Evolutionary conservation across 1,284 basidiomycete species (phyloP), one percentile per base, ranked within the genome.

Genomic region (Papiliotrema nemorosa): DNA sequence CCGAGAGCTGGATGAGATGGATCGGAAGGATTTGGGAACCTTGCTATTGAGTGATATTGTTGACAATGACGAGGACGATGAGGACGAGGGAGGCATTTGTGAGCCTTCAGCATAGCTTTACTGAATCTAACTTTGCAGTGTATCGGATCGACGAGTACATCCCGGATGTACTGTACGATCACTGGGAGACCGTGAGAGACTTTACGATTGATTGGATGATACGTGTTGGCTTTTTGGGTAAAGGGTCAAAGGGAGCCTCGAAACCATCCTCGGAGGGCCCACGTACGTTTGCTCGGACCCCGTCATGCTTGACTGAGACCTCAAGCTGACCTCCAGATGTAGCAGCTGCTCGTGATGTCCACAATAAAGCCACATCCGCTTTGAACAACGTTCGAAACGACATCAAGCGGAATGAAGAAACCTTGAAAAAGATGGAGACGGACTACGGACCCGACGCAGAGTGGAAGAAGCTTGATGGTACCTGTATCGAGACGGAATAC

Each of bases 401-500:
- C 1, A 63, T 76, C 46, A 39, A 44, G 2, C 43, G 37, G 16
- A 55, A 58, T 14, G 50, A 61, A 29, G 53, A 56, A n/a, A 69
- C 71, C 4, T 49, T 75, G 12, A 53, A 50, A 1, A 62, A 64
- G 48, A 63, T 76, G 33, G 80, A 85, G 20, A 80, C 83, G 0
- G 82, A 88, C 61, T 97, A 86, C 66, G 94, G 94, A 7, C 73
- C 77, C 0, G 80, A 90, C 29, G 90, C 88, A 52, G 91, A 97
- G 76, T 99, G 91, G 88, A 94, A 94, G 79, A 92, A 94, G 75
- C 81, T 98, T 12, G 87, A 96, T 33, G 81, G 82, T 9, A 79
- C 80, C 4, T 98, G 94, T 65, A 73, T 98, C 21, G 81, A 84
- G 62, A 86, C 84, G 63, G 83, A 92, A 49, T 80, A 82, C 16